Evolutionary conservation across 2,329 filamentous ascomycete species (phyloP), one percentile per base, ranked within the genome.

Genomic region (Zymoseptoria passerinii): DNA sequence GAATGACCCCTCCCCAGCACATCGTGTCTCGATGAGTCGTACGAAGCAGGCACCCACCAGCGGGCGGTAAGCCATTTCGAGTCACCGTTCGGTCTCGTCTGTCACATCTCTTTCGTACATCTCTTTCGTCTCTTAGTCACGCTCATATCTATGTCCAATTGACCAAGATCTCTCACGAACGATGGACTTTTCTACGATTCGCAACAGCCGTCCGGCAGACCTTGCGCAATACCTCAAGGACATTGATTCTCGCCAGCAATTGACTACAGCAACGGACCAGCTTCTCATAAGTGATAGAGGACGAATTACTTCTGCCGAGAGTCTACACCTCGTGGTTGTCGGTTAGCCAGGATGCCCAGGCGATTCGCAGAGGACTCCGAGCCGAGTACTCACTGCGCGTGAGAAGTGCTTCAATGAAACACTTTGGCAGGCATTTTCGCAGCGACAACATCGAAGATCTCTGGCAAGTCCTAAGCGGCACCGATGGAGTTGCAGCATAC

Each of bases 241-340:
- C 13, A 52, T 19, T 35, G 54, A 51, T 27, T 19, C 52, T 7
- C 48, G 55, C 10, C 35, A 23, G n/a, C 53, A 56, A 28, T 40
- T 49, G 18, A 23, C 48, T 3, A 19, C 28, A n/a, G 35, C 65
- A 35, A 61, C 65, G 7, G 53, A 59, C n/a, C 50, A 62, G 7
- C 62, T 67, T 6, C 27, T 67, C 18, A 20, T 56, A 10, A 51
- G 59, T 20, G n/a, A 54, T 65, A 19, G 50, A 58, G 16, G 27
- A 18, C 10, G 60, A 63, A 49, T 52, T 60, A 5, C 54, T 66
- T 10, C 63, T 64, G 10, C 63, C 65, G 6, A 55, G 63, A 18
- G 52, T 67, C 4, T 66, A 59, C 54, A 28, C 35, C 19, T 54
- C 62, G 48, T 67, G 65, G 65, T 52, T 66, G 13, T 58, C 53